These are phyloP conservation scores for Skeletonema menzelii DNA, from an alignment of 108 stramenopile species.

Conservation along the genomic window DNA sequence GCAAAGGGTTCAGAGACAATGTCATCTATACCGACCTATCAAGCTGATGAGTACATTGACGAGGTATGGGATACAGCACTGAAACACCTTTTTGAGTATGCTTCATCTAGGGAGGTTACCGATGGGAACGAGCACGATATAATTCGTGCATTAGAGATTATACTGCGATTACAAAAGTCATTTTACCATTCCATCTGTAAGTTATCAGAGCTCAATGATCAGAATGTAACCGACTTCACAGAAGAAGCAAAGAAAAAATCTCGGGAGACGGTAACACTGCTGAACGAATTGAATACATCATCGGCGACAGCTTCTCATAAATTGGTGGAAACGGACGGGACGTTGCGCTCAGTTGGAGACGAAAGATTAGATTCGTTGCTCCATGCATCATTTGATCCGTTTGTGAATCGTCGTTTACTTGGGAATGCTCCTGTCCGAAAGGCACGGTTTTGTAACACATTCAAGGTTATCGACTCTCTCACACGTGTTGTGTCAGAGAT, in stretches of 20 bases:
- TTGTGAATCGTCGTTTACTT: constrained; percentile 66
- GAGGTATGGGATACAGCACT: constrained; percentile 20
- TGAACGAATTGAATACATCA: constrained; percentile 3
- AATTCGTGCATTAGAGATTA: constrained; percentile 19
- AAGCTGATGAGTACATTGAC: constrained; percentile 7
- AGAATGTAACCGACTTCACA: constrained; percentile 15
- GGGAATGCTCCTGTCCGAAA: constrained; percentile 80
- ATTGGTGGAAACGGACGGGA: constrained; percentile 20
- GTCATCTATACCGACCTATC: background rate
- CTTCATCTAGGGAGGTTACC: constrained; percentile 1
- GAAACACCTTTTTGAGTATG: constrained; percentile 1
- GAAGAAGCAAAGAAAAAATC: constrained; percentile 10
- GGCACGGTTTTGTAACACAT: constrained; percentile 40
- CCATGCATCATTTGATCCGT: constrained; percentile 67
- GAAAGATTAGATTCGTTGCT: constrained; percentile 4
- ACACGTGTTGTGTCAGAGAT: constrained; percentile 52
- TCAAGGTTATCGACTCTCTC: constrained; percentile 43
- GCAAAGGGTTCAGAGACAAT: background rate
- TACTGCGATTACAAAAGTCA: constrained; percentile 17
- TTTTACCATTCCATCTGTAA: constrained; percentile 15
- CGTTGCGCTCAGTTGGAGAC: background rate
- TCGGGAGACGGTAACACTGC: constrained; percentile 13
- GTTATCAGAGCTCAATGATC: constrained; percentile 4
- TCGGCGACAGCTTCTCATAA: background rate
- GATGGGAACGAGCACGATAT: background rate